Conservation (phyloP, 1,284 basidiomycete species). For the Ceratobasidium sp. region DNA sequence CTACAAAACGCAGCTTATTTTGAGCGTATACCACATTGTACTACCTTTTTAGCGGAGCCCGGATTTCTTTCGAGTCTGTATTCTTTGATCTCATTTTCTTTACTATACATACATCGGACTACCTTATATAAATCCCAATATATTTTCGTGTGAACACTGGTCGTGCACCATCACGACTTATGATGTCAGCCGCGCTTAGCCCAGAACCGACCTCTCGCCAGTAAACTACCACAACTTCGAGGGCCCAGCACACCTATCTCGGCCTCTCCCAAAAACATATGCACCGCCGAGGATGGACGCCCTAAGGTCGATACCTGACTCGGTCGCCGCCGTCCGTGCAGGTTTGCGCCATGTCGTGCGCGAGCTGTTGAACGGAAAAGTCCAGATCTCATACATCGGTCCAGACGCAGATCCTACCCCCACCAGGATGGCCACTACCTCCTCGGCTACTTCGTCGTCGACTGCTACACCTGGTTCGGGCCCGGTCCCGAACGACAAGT, state of each 20-base stretch:
- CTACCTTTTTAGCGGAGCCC: not conserved
- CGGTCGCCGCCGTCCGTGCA: slow-evolving; percentile 31
- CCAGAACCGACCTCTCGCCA: not conserved
- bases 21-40: slow-evolving; percentile 7
- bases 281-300: slow-evolving; percentile 33
- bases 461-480: not conserved
- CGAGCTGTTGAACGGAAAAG: slow-evolving; percentile 36
- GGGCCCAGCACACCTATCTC: not conserved
- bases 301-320: slow-evolving; percentile 40
- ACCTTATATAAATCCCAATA: slow-evolving; percentile 1
- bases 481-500: slow-evolving; percentile 13
- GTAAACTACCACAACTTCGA: not conserved
- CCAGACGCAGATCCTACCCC: slow-evolving; percentile 10
- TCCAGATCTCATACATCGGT: slow-evolving; percentile 36
- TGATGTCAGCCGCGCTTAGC: slow-evolving; percentile 36
- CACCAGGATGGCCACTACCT: not conserved
- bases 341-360: slow-evolving; percentile 20
- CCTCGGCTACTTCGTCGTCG: not conserved
- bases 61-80: slow-evolving; percentile 19
- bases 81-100: not conserved
- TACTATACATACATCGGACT: slow-evolving; percentile 3
- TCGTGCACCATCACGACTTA: not conserved
- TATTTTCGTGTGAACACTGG: not conserved
- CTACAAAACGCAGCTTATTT: slow-evolving; percentile 19
- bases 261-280: slow-evolving; percentile 22